Evolutionary conservation across 73 alveolate genomes (phyloP).

Genomic region (Paraurostyla sp.): DNA sequence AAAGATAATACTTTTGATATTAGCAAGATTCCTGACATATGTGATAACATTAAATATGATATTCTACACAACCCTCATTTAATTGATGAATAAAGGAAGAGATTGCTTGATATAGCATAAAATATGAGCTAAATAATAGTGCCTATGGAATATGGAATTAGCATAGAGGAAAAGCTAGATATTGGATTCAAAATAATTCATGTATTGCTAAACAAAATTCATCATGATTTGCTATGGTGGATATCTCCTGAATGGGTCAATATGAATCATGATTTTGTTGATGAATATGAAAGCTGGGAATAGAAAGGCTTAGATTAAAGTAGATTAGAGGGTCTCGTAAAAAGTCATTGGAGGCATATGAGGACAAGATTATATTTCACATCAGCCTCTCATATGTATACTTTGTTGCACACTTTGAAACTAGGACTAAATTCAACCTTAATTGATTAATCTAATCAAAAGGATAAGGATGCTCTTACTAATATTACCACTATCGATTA

Average conservation of each 20-base stretch:
- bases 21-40: constrained; percentile 94
- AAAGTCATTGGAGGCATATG: constrained; percentile 93
- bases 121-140: constrained; percentile 84
- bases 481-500: constrained; percentile 80
- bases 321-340: constrained; percentile 82
- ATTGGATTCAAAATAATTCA: constrained; percentile 83
- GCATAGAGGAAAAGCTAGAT: constrained; percentile 80
- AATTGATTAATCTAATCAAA: constrained; percentile 51
- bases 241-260: constrained; percentile 63
- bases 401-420: constrained; percentile 82
- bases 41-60: constrained; percentile 94
- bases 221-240: constrained; percentile 90
- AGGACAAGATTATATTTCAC: constrained; percentile 94
- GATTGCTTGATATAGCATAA: constrained; percentile 77
- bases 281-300: constrained; percentile 81
- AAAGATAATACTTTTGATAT: constrained; percentile 83
- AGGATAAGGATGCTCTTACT: constrained; percentile 70
- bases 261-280: constrained; percentile 70
- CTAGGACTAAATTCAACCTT: constrained; percentile 73
- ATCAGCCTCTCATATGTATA: constrained; percentile 92
- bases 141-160: constrained; percentile 95
- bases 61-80: constrained; percentile 86
- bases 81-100: constrained; percentile 75
- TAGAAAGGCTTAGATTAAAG: constrained; percentile 83
- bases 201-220: constrained; percentile 86